Evolutionary conservation across 768 basidiomycete species (phyloP).

Genomic region (Hortiboletus flavorubellus): DNA sequence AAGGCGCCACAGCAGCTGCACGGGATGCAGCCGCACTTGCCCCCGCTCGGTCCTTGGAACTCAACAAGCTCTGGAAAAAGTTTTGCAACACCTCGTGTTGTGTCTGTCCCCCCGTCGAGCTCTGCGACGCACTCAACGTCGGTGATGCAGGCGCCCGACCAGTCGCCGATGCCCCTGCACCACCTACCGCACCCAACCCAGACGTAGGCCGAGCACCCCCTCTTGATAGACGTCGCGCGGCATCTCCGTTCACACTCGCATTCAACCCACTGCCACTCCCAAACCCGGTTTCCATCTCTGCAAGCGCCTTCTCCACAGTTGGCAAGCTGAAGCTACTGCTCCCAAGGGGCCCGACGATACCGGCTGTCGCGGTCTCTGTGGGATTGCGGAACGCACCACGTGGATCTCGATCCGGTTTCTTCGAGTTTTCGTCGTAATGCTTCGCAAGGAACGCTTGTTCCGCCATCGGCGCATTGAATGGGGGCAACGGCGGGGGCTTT

Average conservation of each 20-base stretch:
- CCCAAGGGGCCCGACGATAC: conserved; percentile 91
- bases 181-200: conserved; percentile 39
- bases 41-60: conserved; percentile 56
- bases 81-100: conserved; percentile 84
- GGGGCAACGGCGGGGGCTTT: conserved; percentile 64
- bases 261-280: conserved; percentile 31
- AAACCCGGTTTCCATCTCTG: conserved; percentile 77
- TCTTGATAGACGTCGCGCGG: conserved; percentile 33
- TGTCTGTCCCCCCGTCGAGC: conserved; percentile 52
- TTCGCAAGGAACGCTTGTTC: conserved; percentile 90
- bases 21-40: conserved; percentile 32
- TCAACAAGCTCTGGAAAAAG: conserved; percentile 83
- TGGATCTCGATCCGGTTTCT: conserved; percentile 88
- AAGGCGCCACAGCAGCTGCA: conserved; percentile 8
- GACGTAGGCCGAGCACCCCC: conserved; percentile 28
- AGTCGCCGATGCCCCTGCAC: conserved; percentile 30
- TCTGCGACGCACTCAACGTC: conserved; percentile 36
- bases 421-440: conserved; percentile 89
- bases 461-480: conserved; percentile 76
- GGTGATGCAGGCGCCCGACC: conserved; percentile 41
- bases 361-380: conserved; percentile 53
- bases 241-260: conserved; percentile 35
- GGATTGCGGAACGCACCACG: conserved; percentile 83
- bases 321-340: conserved; percentile 84
- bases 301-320: conserved; percentile 81